These are phyloP conservation scores for Jacaranda mimosifolia DNA, from an alignment of 257 asterid genomes.

Conservation along the genomic window DNA sequence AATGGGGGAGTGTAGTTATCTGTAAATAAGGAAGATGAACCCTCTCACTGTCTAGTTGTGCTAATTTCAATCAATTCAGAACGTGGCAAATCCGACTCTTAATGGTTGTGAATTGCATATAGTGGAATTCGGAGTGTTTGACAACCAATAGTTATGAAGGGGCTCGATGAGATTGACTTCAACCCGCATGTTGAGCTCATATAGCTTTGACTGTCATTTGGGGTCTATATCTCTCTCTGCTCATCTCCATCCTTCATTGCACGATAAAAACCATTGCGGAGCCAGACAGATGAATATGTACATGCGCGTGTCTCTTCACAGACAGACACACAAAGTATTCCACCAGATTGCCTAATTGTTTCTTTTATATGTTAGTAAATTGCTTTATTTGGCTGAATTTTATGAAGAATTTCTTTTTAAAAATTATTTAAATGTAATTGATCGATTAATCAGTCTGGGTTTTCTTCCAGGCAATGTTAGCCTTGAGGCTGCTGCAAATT, in stretches of 20 bases:
- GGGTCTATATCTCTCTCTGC: background rate
- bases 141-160: background rate
- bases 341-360: background rate
- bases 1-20: background rate
- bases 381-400: slow-evolving; percentile 22
- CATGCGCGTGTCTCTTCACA: background rate
- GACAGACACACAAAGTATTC: background rate
- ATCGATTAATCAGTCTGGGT: slow-evolving; percentile 8
- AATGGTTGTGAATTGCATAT: background rate
- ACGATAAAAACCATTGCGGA: background rate
- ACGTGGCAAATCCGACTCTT: background rate
- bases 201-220: background rate
- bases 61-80: background rate
- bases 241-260: background rate
- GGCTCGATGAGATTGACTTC: background rate
- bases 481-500: slow-evolving; percentile 88
- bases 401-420: background rate
- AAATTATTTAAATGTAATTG: slow-evolving; percentile 17
- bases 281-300: background rate
- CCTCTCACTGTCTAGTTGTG: background rate
- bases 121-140: background rate
- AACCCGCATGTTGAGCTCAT: background rate
- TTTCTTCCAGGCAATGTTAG: slow-evolving; percentile 70
- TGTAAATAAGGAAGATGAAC: background rate
- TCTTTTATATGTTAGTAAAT: background rate